Evolutionary conservation across 148 eudicot species (phyloP).

Genomic region (Spergularia bocconei): DNA sequence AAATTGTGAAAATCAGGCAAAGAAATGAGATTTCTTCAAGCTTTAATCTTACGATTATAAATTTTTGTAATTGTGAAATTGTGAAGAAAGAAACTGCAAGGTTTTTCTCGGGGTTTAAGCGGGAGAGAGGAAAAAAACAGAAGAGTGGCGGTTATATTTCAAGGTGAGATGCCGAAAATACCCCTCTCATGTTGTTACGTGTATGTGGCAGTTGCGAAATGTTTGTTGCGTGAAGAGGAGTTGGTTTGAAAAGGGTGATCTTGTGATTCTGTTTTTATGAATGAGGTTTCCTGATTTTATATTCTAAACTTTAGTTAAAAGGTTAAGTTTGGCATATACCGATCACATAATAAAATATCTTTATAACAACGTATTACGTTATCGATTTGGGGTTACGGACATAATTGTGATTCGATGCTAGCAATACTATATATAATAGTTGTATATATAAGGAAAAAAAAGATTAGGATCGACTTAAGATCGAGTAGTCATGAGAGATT

Average conservation of each 20-base stretch:
- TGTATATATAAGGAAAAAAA: no score
- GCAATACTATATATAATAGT: no score
- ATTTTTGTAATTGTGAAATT: not conserved
- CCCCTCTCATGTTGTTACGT: slow-evolving; percentile 3
- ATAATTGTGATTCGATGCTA: no score
- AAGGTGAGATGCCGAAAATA: not conserved
- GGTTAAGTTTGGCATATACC: no score
- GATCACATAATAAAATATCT: no score
- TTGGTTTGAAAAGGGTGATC: not conserved
- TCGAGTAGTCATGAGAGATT: no score
- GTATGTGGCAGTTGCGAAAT: slow-evolving; percentile 2
- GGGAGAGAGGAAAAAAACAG: no score
- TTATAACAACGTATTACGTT: no score
- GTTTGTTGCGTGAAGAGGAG: slow-evolving; percentile 12
- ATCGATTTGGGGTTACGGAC: no score
- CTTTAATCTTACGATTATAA: not conserved
- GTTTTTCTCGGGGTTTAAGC: slow-evolving; percentile 12
- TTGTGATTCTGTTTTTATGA: not conserved
- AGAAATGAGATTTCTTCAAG: not conserved
- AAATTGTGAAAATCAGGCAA: not conserved
- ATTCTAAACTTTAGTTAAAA: no score
- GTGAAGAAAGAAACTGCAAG: not conserved
- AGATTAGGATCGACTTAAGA: no score
- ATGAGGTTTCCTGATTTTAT: not conserved
- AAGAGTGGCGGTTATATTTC: slow-evolving; percentile 21